Percentiles rank a stretch among this genome's conserved stretches.
These are phyloP conservation scores for Leccinum sublutescens DNA, from an alignment of 768 basidiomycete genomes.

Conservation along the genomic window DNA sequence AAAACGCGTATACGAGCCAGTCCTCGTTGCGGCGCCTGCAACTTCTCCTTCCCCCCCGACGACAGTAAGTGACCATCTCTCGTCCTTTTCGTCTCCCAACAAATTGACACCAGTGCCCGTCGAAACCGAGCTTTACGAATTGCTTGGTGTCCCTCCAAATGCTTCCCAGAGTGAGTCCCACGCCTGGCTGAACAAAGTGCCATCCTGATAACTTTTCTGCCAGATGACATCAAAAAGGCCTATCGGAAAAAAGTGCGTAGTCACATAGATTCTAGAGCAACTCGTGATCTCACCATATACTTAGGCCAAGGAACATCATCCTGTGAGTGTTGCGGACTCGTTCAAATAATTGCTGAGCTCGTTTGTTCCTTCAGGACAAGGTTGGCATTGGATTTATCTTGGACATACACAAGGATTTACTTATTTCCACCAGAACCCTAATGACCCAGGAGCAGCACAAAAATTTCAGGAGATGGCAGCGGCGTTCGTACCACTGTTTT, in stretches of 20 bases:
- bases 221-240: conserved; percentile 87
- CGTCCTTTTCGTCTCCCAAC: background rate
- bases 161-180: conserved; percentile 65
- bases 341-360: conserved; percentile 1
- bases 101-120: conserved; percentile 52
- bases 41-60: conserved; percentile 7
- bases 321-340: conserved; percentile 47
- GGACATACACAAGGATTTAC: background rate
- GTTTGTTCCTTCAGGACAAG: conserved; percentile 55
- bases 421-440: conserved; percentile 61
- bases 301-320: conserved; percentile 86
- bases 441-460: conserved; percentile 77
- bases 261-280: conserved; percentile 1
- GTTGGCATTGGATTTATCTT: conserved; percentile 33
- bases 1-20: conserved; percentile 25
- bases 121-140: conserved; percentile 83
- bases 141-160: conserved; percentile 68
- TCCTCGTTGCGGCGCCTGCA: background rate
- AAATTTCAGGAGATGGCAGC: conserved; percentile 89
- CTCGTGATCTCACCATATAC: conserved; percentile 16
- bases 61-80: conserved; percentile 28
- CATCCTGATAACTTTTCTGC: conserved; percentile 11
- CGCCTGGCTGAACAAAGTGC: background rate
- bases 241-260: conserved; percentile 83
- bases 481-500: conserved; percentile 53